Percentiles rank a stretch among this genome's conserved stretches.
Evolutionary conservation across 805 yeast species (phyloP).

Genomic region (Monosporozyma solicola): DNA sequence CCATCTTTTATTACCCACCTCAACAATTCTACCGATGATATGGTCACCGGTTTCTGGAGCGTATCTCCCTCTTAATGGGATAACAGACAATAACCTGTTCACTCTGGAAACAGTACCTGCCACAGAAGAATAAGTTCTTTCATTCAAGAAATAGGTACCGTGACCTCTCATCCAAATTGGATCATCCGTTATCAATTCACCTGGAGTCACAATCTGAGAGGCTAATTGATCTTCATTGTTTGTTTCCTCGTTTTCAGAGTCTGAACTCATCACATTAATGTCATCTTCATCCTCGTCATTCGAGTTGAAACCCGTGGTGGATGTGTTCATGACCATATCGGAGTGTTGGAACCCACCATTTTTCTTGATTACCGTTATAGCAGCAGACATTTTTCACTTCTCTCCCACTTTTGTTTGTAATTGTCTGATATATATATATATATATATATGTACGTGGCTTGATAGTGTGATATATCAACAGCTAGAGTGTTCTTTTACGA

Average conservation of each 20-base stretch:
- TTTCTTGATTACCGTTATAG: constrained; percentile 22
- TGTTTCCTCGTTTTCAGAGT: constrained; percentile 31
- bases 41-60: constrained; percentile 96
- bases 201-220: constrained; percentile 72
- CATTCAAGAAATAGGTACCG: constrained; percentile 77
- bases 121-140: constrained; percentile 77
- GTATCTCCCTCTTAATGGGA: constrained; percentile 80
- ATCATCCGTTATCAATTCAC: constrained; percentile 92
- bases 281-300: not conserved
- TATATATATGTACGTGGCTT: not conserved
- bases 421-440: no score
- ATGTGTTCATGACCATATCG: constrained; percentile 3
- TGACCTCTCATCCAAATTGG: constrained; percentile 98
- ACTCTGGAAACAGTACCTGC: constrained; percentile 87
- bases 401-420: not conserved
- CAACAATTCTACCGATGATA: constrained; percentile 85
- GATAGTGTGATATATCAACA: not conserved
- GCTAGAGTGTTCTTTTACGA: not conserved
- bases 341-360: constrained; percentile 21
- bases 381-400: constrained; percentile 17
- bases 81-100: constrained; percentile 75
- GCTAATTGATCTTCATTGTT: constrained; percentile 33
- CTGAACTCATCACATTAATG: constrained; percentile 5
- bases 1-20: constrained; percentile 92
- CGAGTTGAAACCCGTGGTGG: constrained; percentile 5